Base-by-base conservation (phyloP, 176 grass and related monocot genomes). In the Ensete ventricosum region DNA sequence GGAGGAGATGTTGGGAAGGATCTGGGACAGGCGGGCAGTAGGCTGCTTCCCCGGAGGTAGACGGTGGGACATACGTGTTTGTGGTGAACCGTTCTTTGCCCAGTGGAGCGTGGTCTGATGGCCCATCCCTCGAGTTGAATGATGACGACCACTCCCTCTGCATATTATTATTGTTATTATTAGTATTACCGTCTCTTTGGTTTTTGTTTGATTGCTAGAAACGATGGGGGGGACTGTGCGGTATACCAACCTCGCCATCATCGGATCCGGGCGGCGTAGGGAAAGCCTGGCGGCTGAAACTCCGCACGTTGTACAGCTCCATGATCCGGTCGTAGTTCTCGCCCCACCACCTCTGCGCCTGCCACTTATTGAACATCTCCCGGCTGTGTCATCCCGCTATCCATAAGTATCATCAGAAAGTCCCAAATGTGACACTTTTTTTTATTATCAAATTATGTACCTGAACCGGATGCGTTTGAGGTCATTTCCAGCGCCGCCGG, bases 241-340 rank as follows among this genome's bases (percentile, higher is more conserved):
- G 34, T 43, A 43, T 20, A 57, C 64, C 26, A 43, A 87, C 85
- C 81, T 83, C 80, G 12, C 92, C 96, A 13, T 99, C 96, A 67
- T 94, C 88, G 68, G 96, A 99, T 64, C 86, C 84, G 24, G 85
- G 71, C 12, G 91, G 96, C 14, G 88, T 99, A 9, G 88, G 88
- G 53, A 24, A 67, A 50, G 83, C 96, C 52, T 99, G 91, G 51
- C 86, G 84, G 76, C 84, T 99, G 78, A 94, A 99, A 0, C 73
- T 86, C 70, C 88, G 81, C 13, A 99, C 96, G 78, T 95, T 99
- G 88, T 99, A 99, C 17, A 99, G 84, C 96, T 99, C 91, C 74
- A 99, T 85, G 77, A 99, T 89, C 68, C 96, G 83, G 74, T 99
- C 96, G 69, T 99, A 99, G 84, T 99, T 99, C 88, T 99, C 96